phyloP scores from a whole-genome alignment of 1,139 yeast genomes.

The Blastobotrys petasosporus region DNA sequence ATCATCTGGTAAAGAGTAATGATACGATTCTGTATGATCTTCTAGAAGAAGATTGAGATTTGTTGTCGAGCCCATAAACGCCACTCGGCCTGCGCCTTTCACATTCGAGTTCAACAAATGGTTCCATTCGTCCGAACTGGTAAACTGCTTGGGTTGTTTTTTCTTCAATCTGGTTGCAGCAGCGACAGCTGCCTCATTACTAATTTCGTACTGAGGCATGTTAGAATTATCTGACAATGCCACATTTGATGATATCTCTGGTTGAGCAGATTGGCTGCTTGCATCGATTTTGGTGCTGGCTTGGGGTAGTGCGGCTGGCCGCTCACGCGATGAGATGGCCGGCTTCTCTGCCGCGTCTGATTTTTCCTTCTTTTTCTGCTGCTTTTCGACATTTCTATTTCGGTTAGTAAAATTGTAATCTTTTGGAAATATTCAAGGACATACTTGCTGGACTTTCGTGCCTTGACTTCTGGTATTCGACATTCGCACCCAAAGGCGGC shows the following conservation, averaged over 20 bases:
- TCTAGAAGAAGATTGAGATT: conserved; percentile 33
- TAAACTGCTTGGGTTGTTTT: conserved; percentile 9
- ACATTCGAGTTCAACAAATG: conserved; percentile 19
- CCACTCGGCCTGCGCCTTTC: conserved; percentile 25
- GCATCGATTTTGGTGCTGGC: conserved; percentile 3
- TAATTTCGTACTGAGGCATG: conserved; percentile 10
- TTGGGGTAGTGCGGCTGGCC: conserved; percentile 4
- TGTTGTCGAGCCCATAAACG: conserved; percentile 32
- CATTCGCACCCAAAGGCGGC: conserved; percentile 73
- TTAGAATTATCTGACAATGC: conserved; percentile 7
- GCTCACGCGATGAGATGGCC: conserved; percentile 1
- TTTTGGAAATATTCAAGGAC: background rate
- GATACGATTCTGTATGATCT: conserved; percentile 30
- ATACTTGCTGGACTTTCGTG: conserved; percentile 11
- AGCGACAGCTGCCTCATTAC: conserved; percentile 7
- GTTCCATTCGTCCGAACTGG: conserved; percentile 14
- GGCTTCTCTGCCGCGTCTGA: conserved; percentile 1
- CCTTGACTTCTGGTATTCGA: conserved; percentile 48
- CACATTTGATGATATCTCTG: background rate
- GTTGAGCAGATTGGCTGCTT: background rate
- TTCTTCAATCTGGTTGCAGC: conserved; percentile 5
- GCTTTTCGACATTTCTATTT: background rate
- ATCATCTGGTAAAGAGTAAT: conserved; percentile 32
- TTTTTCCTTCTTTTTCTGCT: conserved; percentile 1
- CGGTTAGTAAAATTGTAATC: background rate